These are phyloP conservation scores for Sugiyamaella castrensis DNA, from an alignment of 1,139 yeast species.

Conservation along the genomic window DNA sequence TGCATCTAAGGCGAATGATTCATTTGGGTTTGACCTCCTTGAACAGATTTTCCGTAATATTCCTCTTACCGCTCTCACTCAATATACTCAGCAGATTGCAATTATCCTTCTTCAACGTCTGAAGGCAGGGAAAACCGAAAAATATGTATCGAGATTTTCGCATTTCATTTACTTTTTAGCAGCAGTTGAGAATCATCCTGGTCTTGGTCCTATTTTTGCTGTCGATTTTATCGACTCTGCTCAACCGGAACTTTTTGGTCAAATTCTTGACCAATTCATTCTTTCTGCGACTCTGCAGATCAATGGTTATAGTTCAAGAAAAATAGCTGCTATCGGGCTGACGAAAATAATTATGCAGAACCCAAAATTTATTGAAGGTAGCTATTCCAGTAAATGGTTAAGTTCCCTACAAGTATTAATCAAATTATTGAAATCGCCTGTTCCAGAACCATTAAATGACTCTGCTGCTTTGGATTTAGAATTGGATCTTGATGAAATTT, in stretches of 20 bases:
- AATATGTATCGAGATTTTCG: constrained; percentile 57
- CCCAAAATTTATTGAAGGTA: constrained; percentile 38
- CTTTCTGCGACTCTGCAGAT: constrained; percentile 65
- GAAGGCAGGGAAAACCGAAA: constrained; percentile 78
- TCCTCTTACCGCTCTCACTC: constrained; percentile 49
- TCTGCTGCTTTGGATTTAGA: constrained; percentile 42
- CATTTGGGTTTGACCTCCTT: constrained; percentile 78
- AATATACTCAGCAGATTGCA: constrained; percentile 70
- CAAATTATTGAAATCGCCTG: constrained; percentile 41
- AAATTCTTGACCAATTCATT: constrained; percentile 60
- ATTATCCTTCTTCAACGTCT: constrained; percentile 73
- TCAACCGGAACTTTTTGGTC: constrained; percentile 61
- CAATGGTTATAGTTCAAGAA: constrained; percentile 69
- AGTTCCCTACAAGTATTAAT: constrained; percentile 54
- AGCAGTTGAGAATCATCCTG: constrained; percentile 41
- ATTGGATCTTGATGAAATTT: constrained; percentile 57
- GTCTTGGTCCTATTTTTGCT: constrained; percentile 50
- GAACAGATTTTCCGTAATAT: constrained; percentile 63
- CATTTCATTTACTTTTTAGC: constrained; percentile 67
- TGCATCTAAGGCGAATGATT: constrained; percentile 78
- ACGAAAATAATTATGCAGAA: constrained; percentile 54
- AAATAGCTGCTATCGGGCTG: constrained; percentile 71
- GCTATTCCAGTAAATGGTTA: constrained; percentile 45
- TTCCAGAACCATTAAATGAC: constrained; percentile 30
- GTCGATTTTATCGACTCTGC: constrained; percentile 59